phyloP scores from a whole-genome alignment of 1,139 yeast species.

The Suzukiozyma palmioleophila region DNA sequence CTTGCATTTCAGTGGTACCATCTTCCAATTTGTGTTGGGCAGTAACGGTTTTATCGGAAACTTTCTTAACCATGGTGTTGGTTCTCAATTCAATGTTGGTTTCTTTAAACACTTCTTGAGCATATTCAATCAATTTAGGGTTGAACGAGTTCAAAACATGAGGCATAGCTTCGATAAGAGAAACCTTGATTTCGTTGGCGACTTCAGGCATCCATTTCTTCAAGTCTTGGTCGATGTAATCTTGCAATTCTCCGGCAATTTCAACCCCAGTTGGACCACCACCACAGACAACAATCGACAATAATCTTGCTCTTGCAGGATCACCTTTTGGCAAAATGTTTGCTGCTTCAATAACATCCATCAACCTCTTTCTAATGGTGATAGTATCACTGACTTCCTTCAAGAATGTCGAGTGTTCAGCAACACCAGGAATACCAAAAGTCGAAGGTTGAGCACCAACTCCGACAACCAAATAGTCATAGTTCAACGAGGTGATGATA shows the following conservation, averaged over 20 bases:
- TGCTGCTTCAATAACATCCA: constrained; percentile 83
- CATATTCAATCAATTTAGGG: constrained; percentile 77
- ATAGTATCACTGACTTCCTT: constrained; percentile 85
- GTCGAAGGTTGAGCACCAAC: constrained; percentile 94
- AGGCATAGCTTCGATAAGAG: constrained; percentile 88
- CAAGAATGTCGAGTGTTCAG: constrained; percentile 78
- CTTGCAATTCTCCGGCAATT: constrained; percentile 92
- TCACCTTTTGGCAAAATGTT: constrained; percentile 69
- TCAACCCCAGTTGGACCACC: constrained; percentile 98
- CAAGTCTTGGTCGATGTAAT: constrained; percentile 88
- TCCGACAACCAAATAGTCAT: constrained; percentile 81
- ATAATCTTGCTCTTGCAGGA: constrained; percentile 73
- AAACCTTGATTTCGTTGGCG: constrained; percentile 73
- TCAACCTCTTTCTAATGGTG: constrained; percentile 67
- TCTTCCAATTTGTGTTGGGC: constrained; percentile 59
- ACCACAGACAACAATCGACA: constrained; percentile 85
- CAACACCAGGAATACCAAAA: constrained; percentile 90
- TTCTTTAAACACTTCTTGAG: constrained; percentile 74
- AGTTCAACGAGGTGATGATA: constrained; percentile 48
- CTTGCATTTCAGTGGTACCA: constrained; percentile 44
- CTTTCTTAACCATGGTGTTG: constrained; percentile 86
- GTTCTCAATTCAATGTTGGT: constrained; percentile 76
- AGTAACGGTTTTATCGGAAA: constrained; percentile 59
- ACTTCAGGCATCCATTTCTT: constrained; percentile 85
- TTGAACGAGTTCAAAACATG: constrained; percentile 86